Base-by-base conservation (phyloP, 352 stramenopile genomes). In the Pythium periplocum region DNA sequence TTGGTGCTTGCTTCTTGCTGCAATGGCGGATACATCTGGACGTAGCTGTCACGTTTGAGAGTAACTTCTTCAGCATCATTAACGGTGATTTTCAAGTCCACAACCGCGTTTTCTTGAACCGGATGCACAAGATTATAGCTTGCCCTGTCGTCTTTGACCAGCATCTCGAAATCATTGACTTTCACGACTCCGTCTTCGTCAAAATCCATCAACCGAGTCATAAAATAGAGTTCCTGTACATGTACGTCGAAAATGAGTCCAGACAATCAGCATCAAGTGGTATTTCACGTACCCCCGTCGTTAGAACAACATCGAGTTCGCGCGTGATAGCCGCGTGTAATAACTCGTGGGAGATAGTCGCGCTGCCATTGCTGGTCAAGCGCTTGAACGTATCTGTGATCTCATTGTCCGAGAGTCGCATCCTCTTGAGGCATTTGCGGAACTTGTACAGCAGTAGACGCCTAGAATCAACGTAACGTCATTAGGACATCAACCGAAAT, bases 371-470 rank as follows among this genome's bases (percentile, higher is more conserved):
- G 41, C 55, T 66, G 2, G 69, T 59, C 33, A 93, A 51, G 34
- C 82, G 68, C 9, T 82, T 80, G 41, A 90, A 93, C 3, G 69
- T 86, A 44, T 93, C 82, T 17, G 71, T 66, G 11, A 90, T 83
- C 51, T 93, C 82, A 53, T 88, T 90, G 48, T 93, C 82, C 1
- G 75, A 85, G 30, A 93, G 58, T 4, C 74, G 74, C 34, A 83
- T 64, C 37, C 69, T 81, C 53, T 72, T 81, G 6, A 93, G 50
- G 32, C 70, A 49, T 34, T 83, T 75, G 17, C 79, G 62, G 55
- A 89, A 90, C 58, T 93, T 89, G 56, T 76, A 90, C 8, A 93
- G 64, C 17, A 90, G 41, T n/a, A 93, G 46, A 3, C 81, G 78
- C 4, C 82, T 93, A 58, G 4, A 53, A 44, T 36, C 10, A 54